Evolutionary conservation across 768 basidiomycete species (phyloP), one percentile per base, ranked within the genome.

Genomic region (Lentinula edodes): DNA sequence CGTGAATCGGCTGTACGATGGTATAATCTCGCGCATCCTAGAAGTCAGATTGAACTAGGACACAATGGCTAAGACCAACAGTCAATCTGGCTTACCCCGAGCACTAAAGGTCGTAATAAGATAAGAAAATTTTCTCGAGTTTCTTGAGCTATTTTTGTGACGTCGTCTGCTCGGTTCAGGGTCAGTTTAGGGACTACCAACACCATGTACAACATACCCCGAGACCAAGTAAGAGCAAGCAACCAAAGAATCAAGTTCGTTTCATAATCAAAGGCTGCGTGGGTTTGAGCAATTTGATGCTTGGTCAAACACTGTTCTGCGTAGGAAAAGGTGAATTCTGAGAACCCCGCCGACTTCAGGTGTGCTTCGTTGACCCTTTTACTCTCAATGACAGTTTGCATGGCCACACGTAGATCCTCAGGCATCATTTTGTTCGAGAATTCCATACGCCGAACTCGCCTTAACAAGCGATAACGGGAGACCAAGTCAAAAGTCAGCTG

Each of bases 301-400:
- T 52, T 34, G 23, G 23, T 43, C 51, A 60, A 32, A 52, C 59
- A 59, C 64, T 59, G 42, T 61, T 34, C 62, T 34, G 52, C 70
- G 10, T 78, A 65, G 12, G 65, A 63, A 59, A 78, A 65, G 42
- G 80, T 69, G 65, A 77, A 80, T 18, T 64, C 64, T 7, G 76
- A 63, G 64, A 84, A 77, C 35, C 76, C 73, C 42, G 73, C 78
- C 18, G 69, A 64, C 15, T 68, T 66, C 9, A 87, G 75, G 28
- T 85, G 80, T 23, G 63, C 67, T 60, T 77, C 77, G 65, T 85
- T 86, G 54, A 75, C 68, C 3, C 74, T 75, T 41, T 78, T 77
- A 64, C 80, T 81, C 68, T 89, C 88, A 36, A 86, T 67, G n/a
- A 83, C 67, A 82, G 88, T 86, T 63, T 84, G 75, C 61, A 85